phyloP scores from a whole-genome alignment of 2,329 filamentous ascomycete species.

The Paecilomyces fulvus region DNA sequence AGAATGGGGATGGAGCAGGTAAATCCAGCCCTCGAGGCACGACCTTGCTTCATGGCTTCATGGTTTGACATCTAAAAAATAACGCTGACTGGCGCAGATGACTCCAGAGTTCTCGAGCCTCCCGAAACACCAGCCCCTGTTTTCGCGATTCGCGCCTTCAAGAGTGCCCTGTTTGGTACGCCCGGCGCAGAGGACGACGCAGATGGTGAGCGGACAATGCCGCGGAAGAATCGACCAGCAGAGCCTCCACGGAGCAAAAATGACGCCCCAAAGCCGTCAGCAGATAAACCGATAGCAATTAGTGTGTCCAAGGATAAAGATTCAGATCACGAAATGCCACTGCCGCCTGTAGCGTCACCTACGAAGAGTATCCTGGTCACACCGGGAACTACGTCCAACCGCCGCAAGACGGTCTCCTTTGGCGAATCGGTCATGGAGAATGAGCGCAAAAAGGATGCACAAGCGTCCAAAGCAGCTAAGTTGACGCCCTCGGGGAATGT shows the following conservation, averaged over 20 bases:
- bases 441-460: slow-evolving; percentile 42
- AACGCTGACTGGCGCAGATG: slow-evolving; percentile 15
- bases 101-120: slow-evolving; percentile 49
- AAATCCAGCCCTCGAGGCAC: neutral
- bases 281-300: slow-evolving; percentile 7
- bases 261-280: slow-evolving; percentile 12
- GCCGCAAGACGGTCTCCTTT: slow-evolving; percentile 55
- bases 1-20: slow-evolving; percentile 19
- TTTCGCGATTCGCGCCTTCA: slow-evolving; percentile 60
- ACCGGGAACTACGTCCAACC: slow-evolving; percentile 48
- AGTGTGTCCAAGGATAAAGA: slow-evolving; percentile 13
- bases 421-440: slow-evolving; percentile 50
- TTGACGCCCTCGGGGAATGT: slow-evolving; percentile 38
- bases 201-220: slow-evolving; percentile 11
- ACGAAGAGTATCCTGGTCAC: slow-evolving; percentile 59
- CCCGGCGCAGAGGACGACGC: slow-evolving; percentile 44
- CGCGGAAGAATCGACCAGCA: slow-evolving; percentile 8
- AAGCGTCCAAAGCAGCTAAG: slow-evolving; percentile 38
- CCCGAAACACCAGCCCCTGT: slow-evolving; percentile 59
- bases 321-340: slow-evolving; percentile 15
- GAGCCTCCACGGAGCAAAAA: slow-evolving; percentile 14
- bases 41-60: slow-evolving; percentile 3
- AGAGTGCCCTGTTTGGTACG: slow-evolving; percentile 56
- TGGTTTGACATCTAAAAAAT: neutral
- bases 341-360: slow-evolving; percentile 37